Evolutionary conservation across 768 basidiomycete species (phyloP).

Genomic region (Rhodocollybia butyracea): DNA sequence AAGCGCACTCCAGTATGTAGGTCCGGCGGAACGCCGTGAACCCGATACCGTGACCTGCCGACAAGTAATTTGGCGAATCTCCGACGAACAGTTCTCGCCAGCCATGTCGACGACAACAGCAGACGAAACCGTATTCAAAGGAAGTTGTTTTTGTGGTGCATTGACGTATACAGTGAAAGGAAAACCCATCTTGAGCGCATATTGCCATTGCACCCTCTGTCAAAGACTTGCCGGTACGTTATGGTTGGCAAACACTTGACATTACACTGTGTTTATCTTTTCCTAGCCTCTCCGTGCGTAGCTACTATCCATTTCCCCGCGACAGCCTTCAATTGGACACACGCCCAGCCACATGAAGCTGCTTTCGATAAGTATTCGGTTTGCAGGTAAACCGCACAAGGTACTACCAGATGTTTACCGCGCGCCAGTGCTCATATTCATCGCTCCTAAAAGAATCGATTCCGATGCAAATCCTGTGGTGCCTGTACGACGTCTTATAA

Average conservation of each 20-base stretch:
- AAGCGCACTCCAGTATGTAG: too few species aligned
- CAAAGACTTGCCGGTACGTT: conserved; percentile 53
- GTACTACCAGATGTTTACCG: neutral
- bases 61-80: too few species aligned
- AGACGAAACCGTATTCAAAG: conserved; percentile 24
- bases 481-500: conserved; percentile 51
- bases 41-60: too few species aligned
- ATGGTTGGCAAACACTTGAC: neutral
- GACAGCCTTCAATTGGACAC: conserved; percentile 53
- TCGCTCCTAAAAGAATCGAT: conserved; percentile 33
- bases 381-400: conserved; percentile 53
- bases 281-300: conserved; percentile 56
- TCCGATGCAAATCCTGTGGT: conserved; percentile 63
- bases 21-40: too few species aligned
- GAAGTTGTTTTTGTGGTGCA: conserved; percentile 59
- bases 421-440: neutral
- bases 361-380: conserved; percentile 46
- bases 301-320: conserved; percentile 56
- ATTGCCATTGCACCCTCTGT: conserved; percentile 71
- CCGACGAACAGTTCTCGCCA: too few species aligned
- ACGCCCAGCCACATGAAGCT: conserved; percentile 28
- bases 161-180: conserved; percentile 46
- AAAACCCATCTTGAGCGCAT: conserved; percentile 51
- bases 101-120: neutral
- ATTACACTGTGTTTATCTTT: neutral